Percentiles rank a stretch among this genome's conserved stretches.
These are phyloP conservation scores for Solanum neorickii DNA, from an alignment of 257 asterid genomes.

Conservation along the genomic window DNA sequence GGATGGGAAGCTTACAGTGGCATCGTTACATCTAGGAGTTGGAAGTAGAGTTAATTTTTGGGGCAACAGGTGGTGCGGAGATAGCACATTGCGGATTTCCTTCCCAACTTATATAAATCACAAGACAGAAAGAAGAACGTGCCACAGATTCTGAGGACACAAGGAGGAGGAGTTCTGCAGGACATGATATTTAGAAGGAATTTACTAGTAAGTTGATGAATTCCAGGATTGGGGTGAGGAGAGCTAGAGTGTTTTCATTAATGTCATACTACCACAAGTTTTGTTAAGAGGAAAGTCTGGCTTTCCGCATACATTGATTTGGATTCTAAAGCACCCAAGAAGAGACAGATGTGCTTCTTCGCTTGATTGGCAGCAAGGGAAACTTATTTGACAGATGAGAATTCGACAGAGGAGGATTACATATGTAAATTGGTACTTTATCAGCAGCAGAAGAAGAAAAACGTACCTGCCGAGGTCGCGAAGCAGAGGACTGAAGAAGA, in stretches of 20 bases:
- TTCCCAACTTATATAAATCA: not conserved
- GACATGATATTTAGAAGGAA: not conserved
- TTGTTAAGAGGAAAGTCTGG: not conserved
- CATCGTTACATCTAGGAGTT: not conserved
- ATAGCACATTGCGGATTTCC: not conserved
- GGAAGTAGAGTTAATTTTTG: not conserved
- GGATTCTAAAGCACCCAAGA: not conserved
- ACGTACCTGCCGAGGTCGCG: not conserved
- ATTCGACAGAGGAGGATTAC: not conserved
- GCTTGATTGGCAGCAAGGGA: not conserved
- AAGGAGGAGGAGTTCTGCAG: not conserved
- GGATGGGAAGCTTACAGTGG: not conserved
- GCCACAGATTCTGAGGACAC: not conserved
- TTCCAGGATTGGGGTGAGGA: not conserved
- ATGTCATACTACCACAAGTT: not conserved
- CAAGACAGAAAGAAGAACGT: not conserved
- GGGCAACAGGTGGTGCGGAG: not conserved
- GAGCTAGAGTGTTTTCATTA: not conserved
- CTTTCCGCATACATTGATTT: not conserved
- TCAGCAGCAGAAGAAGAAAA: not conserved
- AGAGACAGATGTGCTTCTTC: not conserved
- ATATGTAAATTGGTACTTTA: not conserved
- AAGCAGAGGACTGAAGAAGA: not conserved
- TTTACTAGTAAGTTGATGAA: not conserved
- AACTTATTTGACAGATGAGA: not conserved